These are phyloP conservation scores for Nissolia schottii DNA, from an alignment of 306 rosid genomes.

Conservation along the genomic window DNA sequence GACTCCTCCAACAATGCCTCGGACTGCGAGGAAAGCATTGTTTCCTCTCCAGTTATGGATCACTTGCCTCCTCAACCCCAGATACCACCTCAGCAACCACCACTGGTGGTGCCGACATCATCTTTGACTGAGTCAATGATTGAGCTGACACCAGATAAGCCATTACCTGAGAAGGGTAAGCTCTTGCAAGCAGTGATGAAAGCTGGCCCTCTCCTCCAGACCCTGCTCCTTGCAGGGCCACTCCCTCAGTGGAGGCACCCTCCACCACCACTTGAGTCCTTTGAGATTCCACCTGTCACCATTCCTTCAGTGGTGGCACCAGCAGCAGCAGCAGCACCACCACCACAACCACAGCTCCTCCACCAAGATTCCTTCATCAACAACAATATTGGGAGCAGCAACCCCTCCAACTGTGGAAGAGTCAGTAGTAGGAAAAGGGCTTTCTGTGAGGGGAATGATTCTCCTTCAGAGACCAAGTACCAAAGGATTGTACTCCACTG, in stretches of 20 bases:
- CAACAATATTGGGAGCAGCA: slow-evolving; percentile 28
- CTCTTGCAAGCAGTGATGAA: slow-evolving; percentile 96
- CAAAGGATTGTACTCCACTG: slow-evolving; percentile 71
- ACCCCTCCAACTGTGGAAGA: slow-evolving; percentile 44
- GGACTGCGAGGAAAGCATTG: slow-evolving; percentile 97
- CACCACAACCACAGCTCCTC: slow-evolving; percentile 34
- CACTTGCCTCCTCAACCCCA: slow-evolving; percentile 37
- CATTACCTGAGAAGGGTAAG: slow-evolving; percentile 94
- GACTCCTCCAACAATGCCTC: slow-evolving; percentile 83
- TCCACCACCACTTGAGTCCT: slow-evolving; percentile 89
- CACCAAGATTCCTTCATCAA: slow-evolving; percentile 52
- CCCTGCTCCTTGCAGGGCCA: slow-evolving; percentile 90
- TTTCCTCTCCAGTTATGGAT: slow-evolving; percentile 71
- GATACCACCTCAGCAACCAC: slow-evolving; percentile 13
- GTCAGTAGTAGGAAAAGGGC: slow-evolving; percentile 66
- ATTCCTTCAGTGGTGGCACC: slow-evolving; percentile 49
- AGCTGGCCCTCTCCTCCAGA: slow-evolving; percentile 94
- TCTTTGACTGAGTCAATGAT: slow-evolving; percentile 29
- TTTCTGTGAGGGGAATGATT: slow-evolving; percentile 53
- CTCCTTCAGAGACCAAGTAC: slow-evolving; percentile 65
- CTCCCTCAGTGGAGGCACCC: slow-evolving; percentile 99
- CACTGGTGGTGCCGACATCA: not conserved
- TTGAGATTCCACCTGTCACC: slow-evolving; percentile 86
- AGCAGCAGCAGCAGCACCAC: slow-evolving; percentile 1
- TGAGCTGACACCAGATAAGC: slow-evolving; percentile 52